These are phyloP conservation scores for Phoma sp. DNA, from an alignment of 2,329 filamentous ascomycete genomes.

Conservation along the genomic window DNA sequence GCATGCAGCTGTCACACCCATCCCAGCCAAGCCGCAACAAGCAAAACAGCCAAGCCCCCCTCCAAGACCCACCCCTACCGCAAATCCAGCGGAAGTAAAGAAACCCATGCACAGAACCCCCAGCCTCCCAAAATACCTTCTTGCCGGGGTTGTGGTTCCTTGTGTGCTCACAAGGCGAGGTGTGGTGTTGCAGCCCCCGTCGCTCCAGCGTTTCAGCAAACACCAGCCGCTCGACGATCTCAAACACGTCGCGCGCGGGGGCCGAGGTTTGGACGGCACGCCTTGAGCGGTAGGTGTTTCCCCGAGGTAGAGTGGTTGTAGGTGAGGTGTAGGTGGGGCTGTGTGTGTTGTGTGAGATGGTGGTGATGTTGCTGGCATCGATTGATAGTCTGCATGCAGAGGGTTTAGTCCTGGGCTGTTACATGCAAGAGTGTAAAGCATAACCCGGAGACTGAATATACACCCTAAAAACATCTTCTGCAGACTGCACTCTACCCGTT, in stretches of 20 bases:
- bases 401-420: too few species aligned
- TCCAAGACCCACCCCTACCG: not conserved
- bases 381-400: too few species aligned
- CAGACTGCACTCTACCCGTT: too few species aligned
- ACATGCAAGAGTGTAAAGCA: too few species aligned
- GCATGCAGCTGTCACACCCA: conserved; percentile 25
- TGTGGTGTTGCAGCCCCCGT: conserved; percentile 22
- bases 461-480: too few species aligned
- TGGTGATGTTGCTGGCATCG: too few species aligned
- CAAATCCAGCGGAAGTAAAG: not conserved
- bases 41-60: conserved; percentile 30
- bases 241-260: conserved; percentile 24
- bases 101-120: conserved; percentile 4
- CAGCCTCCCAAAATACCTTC: conserved; percentile 4
- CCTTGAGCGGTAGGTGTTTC: not conserved
- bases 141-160: not conserved
- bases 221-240: conserved; percentile 20
- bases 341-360: not conserved
- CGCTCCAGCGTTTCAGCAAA: conserved; percentile 35
- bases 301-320: not conserved
- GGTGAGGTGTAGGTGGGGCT: not conserved
- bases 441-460: too few species aligned
- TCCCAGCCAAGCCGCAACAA: conserved; percentile 35
- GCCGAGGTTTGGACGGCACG: not conserved
- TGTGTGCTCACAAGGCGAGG: not conserved